Evolutionary conservation across 1,139 yeast species (phyloP), one percentile per base, ranked within the genome.

Genomic region (Geotrichum klebahnii): DNA sequence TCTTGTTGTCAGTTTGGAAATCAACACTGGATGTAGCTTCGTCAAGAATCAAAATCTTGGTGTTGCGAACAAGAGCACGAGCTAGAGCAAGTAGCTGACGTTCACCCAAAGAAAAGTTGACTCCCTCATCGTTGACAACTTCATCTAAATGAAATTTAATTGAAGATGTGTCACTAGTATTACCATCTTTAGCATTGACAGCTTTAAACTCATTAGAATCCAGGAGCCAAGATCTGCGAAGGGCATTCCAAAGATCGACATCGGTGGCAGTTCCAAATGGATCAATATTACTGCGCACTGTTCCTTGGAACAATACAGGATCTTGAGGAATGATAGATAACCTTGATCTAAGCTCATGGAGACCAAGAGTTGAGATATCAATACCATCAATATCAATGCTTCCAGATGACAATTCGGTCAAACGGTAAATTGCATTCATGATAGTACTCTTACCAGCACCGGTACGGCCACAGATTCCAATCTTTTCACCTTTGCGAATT

Each of bases 21-120:
- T 85, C 95, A 38, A 85, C 92, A 8, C 85, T 80, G 0, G 94
- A 84, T 0, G 95, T 85, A 14, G 95, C 94, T 65, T 85, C 95
- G 64, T 85, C 95, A 53, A 85, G 67, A 54, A 85, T 80, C 57
- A 85, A 69, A 52, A 85, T 79, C 61, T 76, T 79, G 4, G 87
- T 73, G 45, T 78, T 75, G 55, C 87, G 76, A n/a, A 84, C 87
- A 55, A 85, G 70, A 0, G 95, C 90, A 58, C 94, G 75, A 0
- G 92, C 87, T 57, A 85, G 75, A 1, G 92, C 84, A 51, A 85
- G 68, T 56, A 85, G 67, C 65, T 85, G 95, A 48, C 86, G 76
- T 65, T 85, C 92, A 43, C 95, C 95, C 26, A 84, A 72, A 3
- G 90, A 83, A 63, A 82, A 83, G 62, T 85, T 85, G 17, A 75